A percentile compares a stretch with the other conserved stretches of the same genome.
These are phyloP conservation scores for Epichloe elymi DNA, from an alignment of 2,329 filamentous ascomycete species.

Conservation along the genomic window DNA sequence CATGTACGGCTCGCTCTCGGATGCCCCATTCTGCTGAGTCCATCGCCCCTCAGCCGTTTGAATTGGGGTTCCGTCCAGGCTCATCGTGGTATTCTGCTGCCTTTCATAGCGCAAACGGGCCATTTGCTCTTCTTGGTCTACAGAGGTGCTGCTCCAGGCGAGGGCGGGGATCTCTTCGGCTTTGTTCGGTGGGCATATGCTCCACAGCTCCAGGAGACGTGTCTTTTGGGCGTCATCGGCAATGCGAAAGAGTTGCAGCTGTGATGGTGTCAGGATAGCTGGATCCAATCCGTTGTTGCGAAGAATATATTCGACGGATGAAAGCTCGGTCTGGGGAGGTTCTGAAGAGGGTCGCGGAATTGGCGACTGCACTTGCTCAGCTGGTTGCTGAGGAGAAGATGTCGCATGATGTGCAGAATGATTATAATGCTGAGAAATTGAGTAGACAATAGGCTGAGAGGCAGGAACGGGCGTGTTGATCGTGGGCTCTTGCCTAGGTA, in stretches of 20 bases:
- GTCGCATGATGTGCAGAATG: constrained; percentile 54
- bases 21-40: constrained; percentile 22
- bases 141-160: constrained; percentile 37
- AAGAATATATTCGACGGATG: constrained; percentile 45
- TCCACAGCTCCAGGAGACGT: constrained; percentile 74
- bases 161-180: constrained; percentile 38
- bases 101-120: constrained; percentile 46
- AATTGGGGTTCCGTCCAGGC: constrained; percentile 39
- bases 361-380: constrained; percentile 19
- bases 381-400: constrained; percentile 16
- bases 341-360: constrained; percentile 36
- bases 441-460: constrained; percentile 49
- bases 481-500: constrained; percentile 17
- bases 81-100: constrained; percentile 31
- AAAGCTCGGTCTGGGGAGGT: constrained; percentile 33
- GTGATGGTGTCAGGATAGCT: constrained; percentile 53
- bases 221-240: constrained; percentile 60
- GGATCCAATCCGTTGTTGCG: constrained; percentile 58
- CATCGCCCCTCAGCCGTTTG: constrained; percentile 43
- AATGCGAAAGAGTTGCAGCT: constrained; percentile 65
- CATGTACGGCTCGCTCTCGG: constrained; percentile 70
- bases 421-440: constrained; percentile 70
- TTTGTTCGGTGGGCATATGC: constrained; percentile 58
- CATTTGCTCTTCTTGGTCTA: constrained; percentile 46
- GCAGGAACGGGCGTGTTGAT: constrained; percentile 13